These are phyloP conservation scores for Solanum corneliomulleri DNA, from an alignment of 257 asterid species.

Conservation along the genomic window DNA sequence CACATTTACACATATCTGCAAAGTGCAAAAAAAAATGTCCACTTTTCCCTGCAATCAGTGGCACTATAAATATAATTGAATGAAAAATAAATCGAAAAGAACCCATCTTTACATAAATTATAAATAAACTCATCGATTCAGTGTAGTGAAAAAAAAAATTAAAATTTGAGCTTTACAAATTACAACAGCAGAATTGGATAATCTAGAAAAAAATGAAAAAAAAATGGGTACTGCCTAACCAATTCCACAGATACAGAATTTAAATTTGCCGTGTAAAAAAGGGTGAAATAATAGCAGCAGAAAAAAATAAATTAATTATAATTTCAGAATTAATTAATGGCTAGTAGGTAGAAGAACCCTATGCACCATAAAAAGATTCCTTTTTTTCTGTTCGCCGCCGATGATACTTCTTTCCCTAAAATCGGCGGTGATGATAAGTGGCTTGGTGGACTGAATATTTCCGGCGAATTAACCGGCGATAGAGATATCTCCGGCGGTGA, in stretches of 20 bases:
- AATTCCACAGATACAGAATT: constrained; percentile 13
- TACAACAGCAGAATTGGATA: constrained; percentile 25
- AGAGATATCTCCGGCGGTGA: constrained; percentile 44
- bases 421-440: constrained; percentile 55
- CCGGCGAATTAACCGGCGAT: constrained; percentile 39
- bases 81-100: background rate
- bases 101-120: background rate
- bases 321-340: constrained; percentile 13
- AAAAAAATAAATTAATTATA: background rate
- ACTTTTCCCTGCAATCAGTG: background rate
- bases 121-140: background rate
- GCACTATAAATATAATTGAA: background rate
- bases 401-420: constrained; percentile 9
- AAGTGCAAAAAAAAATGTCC: background rate
- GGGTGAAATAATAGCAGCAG: background rate
- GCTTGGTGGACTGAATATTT: constrained; percentile 25
- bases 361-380: constrained; percentile 37
- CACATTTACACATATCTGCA: background rate
- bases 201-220: background rate
- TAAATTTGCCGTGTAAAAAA: constrained; percentile 18
- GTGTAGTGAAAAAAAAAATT: background rate
- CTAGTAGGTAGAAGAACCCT: constrained; percentile 21
- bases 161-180: constrained; percentile 14
- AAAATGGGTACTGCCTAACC: background rate
- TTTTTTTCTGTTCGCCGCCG: constrained; percentile 7